Evolutionary conservation across 2,329 filamentous ascomycete genomes (phyloP), one percentile per base, ranked within the genome.

Genomic region (Huntiella savannae): DNA sequence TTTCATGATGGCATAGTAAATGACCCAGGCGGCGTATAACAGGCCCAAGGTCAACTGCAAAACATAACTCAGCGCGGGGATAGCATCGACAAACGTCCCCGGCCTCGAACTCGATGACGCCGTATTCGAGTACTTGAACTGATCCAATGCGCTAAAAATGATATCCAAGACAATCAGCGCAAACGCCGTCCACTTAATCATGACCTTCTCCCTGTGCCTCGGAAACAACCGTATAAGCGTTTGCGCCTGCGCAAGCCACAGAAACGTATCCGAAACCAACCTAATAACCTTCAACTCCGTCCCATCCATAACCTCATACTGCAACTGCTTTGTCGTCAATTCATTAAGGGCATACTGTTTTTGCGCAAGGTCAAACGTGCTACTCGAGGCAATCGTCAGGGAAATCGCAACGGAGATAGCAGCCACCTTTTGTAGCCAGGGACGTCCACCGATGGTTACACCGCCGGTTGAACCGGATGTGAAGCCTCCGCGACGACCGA

Each of bases 121-220:
- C 11, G 64, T 66, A 48, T 65, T 70, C 43, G 71, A 68, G 54
- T 71, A 75, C 45, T 68, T 59, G 57, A 96, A 96, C 56, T 82
- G 91, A 66, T 95, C 92, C 49, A 96, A 72, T 41, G 82, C 85
- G 56, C 82, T 87, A 60, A 98, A 98, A 8, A 87, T 76, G 38
- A 88, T 79, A 58, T 96, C 88, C 50, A 95, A 71, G 0, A 85
- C 75, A 56, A 98, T 95, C 48, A 98, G 73, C 3, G 82, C 86
- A 58, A 96, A 95, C 1, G 88, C 91, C 12, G 88, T 85, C 88
- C 88, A 98, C 64, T 96, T 96, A 64, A 98, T 98, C 53, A 96
- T 83, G 45, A 96, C 79, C 63, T 96, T 96, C 63, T 98, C 91
- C 57, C 92, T 83, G 57, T 96, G 88, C 33, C 91, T 83, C 5